These are phyloP conservation scores for Backusella mclennaniae DNA, from an alignment of 192 early-diverging fungal species.

Conservation along the genomic window DNA sequence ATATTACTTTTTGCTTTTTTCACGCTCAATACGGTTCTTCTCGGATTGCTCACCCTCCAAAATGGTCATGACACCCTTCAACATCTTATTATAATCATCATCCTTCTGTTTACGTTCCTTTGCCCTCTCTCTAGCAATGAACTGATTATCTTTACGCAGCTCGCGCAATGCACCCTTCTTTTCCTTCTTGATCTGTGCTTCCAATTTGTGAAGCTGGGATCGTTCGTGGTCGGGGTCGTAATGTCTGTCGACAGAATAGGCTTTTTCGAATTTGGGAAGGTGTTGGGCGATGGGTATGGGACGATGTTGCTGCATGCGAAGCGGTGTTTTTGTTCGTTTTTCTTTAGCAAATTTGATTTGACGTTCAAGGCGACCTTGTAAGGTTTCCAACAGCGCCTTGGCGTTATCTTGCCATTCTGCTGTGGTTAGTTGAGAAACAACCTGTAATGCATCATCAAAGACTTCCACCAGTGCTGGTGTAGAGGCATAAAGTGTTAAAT, in stretches of 20 bases:
- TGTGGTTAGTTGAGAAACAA: constrained; percentile 32
- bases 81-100: constrained; percentile 79
- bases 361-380: constrained; percentile 45
- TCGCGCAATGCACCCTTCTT: constrained; percentile 94
- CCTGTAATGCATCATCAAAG: constrained; percentile 41
- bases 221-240: constrained; percentile 81
- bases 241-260: constrained; percentile 84
- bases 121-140: constrained; percentile 74
- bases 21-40: constrained; percentile 65
- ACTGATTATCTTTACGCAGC: constrained; percentile 91
- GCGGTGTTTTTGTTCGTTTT: constrained; percentile 56
- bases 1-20: constrained; percentile 45
- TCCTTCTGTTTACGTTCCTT: constrained; percentile 77
- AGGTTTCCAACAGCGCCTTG: constrained; percentile 27
- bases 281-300: constrained; percentile 85
- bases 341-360: constrained; percentile 50
- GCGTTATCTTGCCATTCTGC: constrained; percentile 28
- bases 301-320: constrained; percentile 82
- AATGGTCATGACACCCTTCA: constrained; percentile 85
- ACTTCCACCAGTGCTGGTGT: constrained; percentile 65
- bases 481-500: constrained; percentile 53
- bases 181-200: constrained; percentile 87
- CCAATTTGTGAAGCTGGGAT: constrained; percentile 72
- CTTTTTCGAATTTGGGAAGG: constrained; percentile 88
- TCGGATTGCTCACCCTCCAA: constrained; percentile 84